Percentiles rank a stretch among this genome's conserved stretches.
Conservation (phyloP, 2,329 filamentous ascomycete genomes). For the Alternaria hordeiaustralica region DNA sequence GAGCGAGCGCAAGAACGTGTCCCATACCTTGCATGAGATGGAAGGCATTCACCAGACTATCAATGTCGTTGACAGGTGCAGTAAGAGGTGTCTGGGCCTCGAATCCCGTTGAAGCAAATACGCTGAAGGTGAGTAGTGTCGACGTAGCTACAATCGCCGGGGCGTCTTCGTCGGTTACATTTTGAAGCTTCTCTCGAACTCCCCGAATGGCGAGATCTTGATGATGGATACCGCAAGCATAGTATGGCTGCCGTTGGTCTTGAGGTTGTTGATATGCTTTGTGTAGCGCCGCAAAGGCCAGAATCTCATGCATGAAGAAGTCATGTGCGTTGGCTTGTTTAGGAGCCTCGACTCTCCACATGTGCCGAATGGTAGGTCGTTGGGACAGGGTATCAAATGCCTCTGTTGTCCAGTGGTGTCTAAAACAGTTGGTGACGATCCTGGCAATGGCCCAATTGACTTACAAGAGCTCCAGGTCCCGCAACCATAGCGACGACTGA, state of each 20-base stretch:
- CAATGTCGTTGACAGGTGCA: constrained; percentile 26
- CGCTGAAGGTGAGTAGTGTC: constrained; percentile 37
- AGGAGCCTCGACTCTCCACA: constrained; percentile 46
- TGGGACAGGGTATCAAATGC: constrained; percentile 33
- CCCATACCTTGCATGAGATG: constrained; percentile 45
- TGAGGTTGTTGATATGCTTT: constrained; percentile 39
- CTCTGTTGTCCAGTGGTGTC: constrained; percentile 44
- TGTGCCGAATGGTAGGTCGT: constrained; percentile 31
- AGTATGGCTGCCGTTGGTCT: constrained; percentile 35
- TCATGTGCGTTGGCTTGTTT: constrained; percentile 42
- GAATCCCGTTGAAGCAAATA: constrained; percentile 40
- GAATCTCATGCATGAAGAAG: constrained; percentile 51
- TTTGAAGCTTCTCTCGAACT: constrained; percentile 37
- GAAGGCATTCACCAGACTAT: constrained; percentile 45
- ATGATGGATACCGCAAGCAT: constrained; percentile 45
- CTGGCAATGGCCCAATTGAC: constrained; percentile 2
- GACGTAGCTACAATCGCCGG: constrained; percentile 41
- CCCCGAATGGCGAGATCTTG: constrained; percentile 46
- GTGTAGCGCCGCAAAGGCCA: constrained; percentile 51
- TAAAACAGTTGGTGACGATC: constrained; percentile 14
- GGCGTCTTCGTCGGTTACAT: constrained; percentile 40
- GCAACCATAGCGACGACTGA: constrained; percentile 39
- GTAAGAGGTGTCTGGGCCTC: constrained; percentile 22
- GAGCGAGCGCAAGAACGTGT: constrained; percentile 34
- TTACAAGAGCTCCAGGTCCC: constrained; percentile 45